These are phyloP conservation scores for Thozetella sp. DNA, from an alignment of 495 filamentous ascomycete species.

Conservation along the genomic window DNA sequence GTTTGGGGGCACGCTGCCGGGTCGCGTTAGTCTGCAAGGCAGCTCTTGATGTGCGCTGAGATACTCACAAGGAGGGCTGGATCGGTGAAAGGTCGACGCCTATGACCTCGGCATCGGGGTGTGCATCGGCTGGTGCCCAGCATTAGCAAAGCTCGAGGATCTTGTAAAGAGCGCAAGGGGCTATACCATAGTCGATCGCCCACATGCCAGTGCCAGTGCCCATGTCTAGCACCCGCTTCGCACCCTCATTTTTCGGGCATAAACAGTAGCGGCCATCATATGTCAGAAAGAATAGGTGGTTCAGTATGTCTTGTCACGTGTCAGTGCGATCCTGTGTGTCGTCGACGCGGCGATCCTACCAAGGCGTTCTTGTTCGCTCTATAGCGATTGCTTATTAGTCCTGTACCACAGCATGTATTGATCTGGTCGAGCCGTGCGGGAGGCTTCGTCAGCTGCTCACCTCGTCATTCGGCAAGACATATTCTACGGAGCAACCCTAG, in stretches of 20 bases:
- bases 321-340: background rate
- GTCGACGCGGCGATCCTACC: background rate
- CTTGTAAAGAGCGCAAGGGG: background rate
- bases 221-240: slow-evolving; percentile 28
- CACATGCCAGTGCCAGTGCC: slow-evolving; percentile 20
- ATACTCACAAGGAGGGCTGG: slow-evolving; percentile 35
- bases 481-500: slow-evolving; percentile 11
- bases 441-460: background rate
- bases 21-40: background rate
- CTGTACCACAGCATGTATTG: too few relatives aligned
- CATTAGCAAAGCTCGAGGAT: background rate
- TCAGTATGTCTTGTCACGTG: slow-evolving; percentile 29
- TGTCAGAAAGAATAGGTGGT: slow-evolving; percentile 31
- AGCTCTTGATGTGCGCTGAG: background rate
- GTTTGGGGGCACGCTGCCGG: slow-evolving; percentile 40
- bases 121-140: slow-evolving; percentile 16
- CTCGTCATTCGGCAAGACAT: slow-evolving; percentile 25
- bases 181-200: slow-evolving; percentile 14
- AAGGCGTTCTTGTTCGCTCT: slow-evolving; percentile 3
- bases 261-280: slow-evolving; percentile 26
- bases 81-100: slow-evolving; percentile 44
- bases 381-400: slow-evolving; percentile 16
- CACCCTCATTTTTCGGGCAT: slow-evolving; percentile 25
- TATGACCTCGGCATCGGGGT: slow-evolving; percentile 32
- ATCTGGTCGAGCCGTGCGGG: too few relatives aligned